Evolutionary conservation across 257 asterid genomes (phyloP).

Genomic region (Primulina tabacum): DNA sequence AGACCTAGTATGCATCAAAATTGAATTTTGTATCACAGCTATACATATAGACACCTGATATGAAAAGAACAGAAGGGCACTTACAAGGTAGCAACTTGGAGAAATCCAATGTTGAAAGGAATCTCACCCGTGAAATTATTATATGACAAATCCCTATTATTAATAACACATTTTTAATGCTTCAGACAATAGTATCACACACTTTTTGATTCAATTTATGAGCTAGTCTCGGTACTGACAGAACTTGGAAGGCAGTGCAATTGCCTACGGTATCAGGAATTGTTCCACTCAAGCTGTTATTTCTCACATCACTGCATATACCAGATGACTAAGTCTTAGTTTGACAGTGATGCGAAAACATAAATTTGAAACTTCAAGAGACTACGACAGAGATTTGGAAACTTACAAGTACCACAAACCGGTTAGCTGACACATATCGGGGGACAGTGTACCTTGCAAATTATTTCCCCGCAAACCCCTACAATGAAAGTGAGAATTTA

Average conservation of each 20-base stretch:
- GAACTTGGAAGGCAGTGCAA: conserved; percentile 95
- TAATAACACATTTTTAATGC: background rate
- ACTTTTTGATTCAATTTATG: background rate
- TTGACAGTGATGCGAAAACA: background rate
- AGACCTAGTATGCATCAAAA: conserved; percentile 29
- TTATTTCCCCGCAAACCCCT: conserved; percentile 94
- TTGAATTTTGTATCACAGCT: background rate
- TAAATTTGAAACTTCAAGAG: background rate
- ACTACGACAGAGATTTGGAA: background rate
- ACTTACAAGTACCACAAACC: conserved; percentile 99
- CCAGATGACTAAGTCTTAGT: background rate
- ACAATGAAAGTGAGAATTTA: background rate
- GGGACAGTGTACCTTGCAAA: conserved; percentile 78
- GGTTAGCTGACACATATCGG: conserved; percentile 93
- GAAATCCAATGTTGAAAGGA: conserved; percentile 94
- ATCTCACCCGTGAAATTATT: conserved; percentile 75
- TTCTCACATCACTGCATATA: conserved; percentile 78
- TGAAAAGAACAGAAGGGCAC: conserved; percentile 20
- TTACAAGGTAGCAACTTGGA: conserved; percentile 98
- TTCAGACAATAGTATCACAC: background rate
- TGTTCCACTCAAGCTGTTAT: conserved; percentile 85
- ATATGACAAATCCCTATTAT: conserved; percentile 82
- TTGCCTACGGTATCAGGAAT: conserved; percentile 85
- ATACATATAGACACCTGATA: background rate
- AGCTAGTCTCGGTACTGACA: conserved; percentile 59